Evolutionary conservation across 2,329 filamentous ascomycete species (phyloP), one percentile per base, ranked within the genome.

Genomic region (Stagonosporopsis cucurbitacearum): DNA sequence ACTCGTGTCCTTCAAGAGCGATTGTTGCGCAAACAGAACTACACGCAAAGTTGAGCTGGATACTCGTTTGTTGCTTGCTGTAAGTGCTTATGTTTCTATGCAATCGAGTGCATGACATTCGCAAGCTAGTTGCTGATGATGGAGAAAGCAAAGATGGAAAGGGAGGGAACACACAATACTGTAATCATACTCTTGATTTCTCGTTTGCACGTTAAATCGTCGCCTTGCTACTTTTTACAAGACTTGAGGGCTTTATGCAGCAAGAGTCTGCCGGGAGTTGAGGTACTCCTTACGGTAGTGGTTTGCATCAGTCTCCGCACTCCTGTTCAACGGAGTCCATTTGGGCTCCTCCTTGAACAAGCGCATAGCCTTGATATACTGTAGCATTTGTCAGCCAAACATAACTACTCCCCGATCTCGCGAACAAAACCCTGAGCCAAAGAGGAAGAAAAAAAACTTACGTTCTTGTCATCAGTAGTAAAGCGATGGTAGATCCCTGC

Each of bases 301-400:
- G 77, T 98, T 99, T 57, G 75, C 75, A 73, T 98, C 92, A 39
- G 96, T 84, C 44, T 94, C 89, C 4, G 80, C 78, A 6, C 84
- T 86, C 53, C 95, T 86, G 79, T 96, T 96, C 64, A 99, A 78
- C 13, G 95, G 90, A 32, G 92, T 98, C 95, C 95, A 99, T 79
- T 98, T 97, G 30, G 95, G 95, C 78, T 98, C 93, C 63, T 98
- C 95, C 80, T 98, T 93, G 85, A 98, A 99, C 47, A 99, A 82
- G 54, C 95, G 86, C 91, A 98, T 94, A 13, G 95, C 95, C 73
- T 96, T 91, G 64, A 96, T 91, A 72, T 94, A 97, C 93, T 97
- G 65, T 43, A 49, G 23, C 13, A 8, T 19, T 5, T 3, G 22
- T 49, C 17, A 54, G 45, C 6, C 25, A 26, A 19, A 0, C 45